These are phyloP conservation scores for Flagelloscypha sp. DNA, from an alignment of 768 basidiomycete genomes.

Conservation along the genomic window DNA sequence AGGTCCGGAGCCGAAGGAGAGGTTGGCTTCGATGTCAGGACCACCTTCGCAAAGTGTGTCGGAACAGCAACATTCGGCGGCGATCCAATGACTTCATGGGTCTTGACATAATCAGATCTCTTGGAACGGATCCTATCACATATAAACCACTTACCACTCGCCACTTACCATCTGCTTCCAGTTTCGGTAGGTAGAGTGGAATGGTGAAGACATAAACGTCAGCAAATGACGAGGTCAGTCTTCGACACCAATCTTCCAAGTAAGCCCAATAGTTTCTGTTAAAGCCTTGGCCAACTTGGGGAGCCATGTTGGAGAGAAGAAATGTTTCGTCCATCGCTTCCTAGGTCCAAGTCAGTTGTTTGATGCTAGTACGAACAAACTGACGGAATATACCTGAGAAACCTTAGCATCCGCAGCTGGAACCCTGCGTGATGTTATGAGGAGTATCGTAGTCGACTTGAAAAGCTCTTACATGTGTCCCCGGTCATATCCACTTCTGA, in stretches of 20 bases:
- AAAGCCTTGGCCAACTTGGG: slow-evolving; percentile 96
- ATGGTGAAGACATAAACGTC: slow-evolving; percentile 98
- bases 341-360: slow-evolving; percentile 8
- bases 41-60: slow-evolving; percentile 97
- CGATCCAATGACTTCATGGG: slow-evolving; percentile 89
- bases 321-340: slow-evolving; percentile 97
- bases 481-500: slow-evolving; percentile 88
- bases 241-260: slow-evolving; percentile 90
- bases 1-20: slow-evolving; percentile 66
- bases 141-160: slow-evolving; percentile 61
- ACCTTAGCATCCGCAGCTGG: slow-evolving; percentile 93
- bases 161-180: slow-evolving; percentile 88
- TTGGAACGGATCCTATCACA: not conserved
- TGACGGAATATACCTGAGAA: slow-evolving; percentile 49
- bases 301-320: slow-evolving; percentile 89
- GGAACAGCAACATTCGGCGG: slow-evolving; percentile 90
- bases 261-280: slow-evolving; percentile 99
- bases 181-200: slow-evolving; percentile 88
- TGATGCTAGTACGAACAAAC: not conserved
- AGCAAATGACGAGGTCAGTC: slow-evolving; percentile 76
- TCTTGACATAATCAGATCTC: slow-evolving; percentile 32
- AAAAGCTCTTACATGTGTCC: slow-evolving; percentile 80
- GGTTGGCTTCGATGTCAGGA: slow-evolving; percentile 66
- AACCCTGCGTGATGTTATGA: slow-evolving; percentile 46
- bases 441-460: too few relatives aligned